Evolutionary conservation across 305 asterid species (phyloP).

Genomic region (Petunia hybrid): DNA sequence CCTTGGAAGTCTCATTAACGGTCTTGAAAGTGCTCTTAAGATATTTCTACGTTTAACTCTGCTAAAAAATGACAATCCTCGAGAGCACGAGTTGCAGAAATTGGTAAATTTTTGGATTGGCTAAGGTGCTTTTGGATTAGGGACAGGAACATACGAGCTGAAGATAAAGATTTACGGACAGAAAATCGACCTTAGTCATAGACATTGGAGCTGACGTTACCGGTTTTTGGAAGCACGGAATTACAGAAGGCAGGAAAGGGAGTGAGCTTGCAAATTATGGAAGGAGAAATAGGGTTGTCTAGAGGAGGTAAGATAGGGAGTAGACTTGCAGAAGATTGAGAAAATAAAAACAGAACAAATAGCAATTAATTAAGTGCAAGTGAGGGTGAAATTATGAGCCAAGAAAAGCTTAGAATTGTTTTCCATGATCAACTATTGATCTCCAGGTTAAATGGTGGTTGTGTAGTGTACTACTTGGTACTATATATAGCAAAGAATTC

Average conservation of each 20-base stretch:
- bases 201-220: conserved; percentile 30
- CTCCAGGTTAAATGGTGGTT: conserved; percentile 9
- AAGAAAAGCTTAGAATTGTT: not conserved
- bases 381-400: not conserved
- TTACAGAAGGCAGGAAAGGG: conserved; percentile 1
- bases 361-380: not conserved
- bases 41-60: conserved; percentile 29
- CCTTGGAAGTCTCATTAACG: not conserved
- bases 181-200: conserved; percentile 35
- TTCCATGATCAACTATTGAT: not conserved
- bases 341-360: conserved; percentile 2
- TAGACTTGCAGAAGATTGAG: not conserved
- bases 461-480: not conserved
- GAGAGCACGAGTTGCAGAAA: conserved; percentile 5
- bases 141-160: conserved; percentile 9
- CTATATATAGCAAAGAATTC: not conserved
- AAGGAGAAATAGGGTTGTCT: not conserved
- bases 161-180: conserved; percentile 32
- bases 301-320: not conserved
- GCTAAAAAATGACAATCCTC: conserved; percentile 40
- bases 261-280: conserved; percentile 40
- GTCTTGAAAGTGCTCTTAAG: conserved; percentile 26
- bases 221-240: conserved; percentile 15
- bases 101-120: not conserved
- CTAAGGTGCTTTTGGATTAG: conserved; percentile 19